Evolutionary conservation across 1,284 basidiomycete species (phyloP).

Genomic region (Filobasidium uniguttulatum): DNA sequence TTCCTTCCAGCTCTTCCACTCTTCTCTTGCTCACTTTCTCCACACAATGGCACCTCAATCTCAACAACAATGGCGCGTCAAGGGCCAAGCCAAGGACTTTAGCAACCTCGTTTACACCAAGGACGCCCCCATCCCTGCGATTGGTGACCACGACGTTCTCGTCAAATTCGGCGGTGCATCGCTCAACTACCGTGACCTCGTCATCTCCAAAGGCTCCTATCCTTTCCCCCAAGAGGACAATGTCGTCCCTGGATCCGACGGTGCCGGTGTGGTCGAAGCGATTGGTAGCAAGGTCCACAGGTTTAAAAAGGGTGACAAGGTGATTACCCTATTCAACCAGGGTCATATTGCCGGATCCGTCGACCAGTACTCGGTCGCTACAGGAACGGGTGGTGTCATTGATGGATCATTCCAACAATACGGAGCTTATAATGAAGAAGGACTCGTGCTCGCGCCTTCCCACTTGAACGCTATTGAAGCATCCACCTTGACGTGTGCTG

Average conservation of each 20-base stretch:
- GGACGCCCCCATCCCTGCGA: neutral
- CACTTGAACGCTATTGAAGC: slow-evolving; percentile 1
- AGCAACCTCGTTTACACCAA: neutral
- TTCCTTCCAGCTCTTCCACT: too few species aligned
- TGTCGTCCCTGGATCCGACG: slow-evolving; percentile 6
- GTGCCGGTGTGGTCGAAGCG: slow-evolving; percentile 1
- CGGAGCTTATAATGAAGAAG: slow-evolving; percentile 1
- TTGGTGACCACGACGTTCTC: neutral
- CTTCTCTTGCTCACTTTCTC: too few species aligned
- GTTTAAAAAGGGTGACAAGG: slow-evolving; percentile 5
- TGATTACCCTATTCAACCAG: slow-evolving; percentile 5
- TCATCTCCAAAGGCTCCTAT: neutral
- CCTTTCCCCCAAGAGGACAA: slow-evolving; percentile 1
- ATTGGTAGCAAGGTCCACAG: neutral
- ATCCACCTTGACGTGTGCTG: slow-evolving; percentile 6
- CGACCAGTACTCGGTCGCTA: neutral
- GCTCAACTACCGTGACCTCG: neutral
- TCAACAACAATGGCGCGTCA: neutral
- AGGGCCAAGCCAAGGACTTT: neutral
- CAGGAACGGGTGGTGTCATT: slow-evolving; percentile 1
- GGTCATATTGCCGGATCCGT: slow-evolving; percentile 2
- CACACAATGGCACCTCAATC: neutral
- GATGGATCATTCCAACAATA: slow-evolving; percentile 8
- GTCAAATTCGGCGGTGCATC: neutral
- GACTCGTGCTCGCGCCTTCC: neutral